Evolutionary conservation across 2,329 filamentous ascomycete species (phyloP).

Genomic region (Talaromyces sp.): DNA sequence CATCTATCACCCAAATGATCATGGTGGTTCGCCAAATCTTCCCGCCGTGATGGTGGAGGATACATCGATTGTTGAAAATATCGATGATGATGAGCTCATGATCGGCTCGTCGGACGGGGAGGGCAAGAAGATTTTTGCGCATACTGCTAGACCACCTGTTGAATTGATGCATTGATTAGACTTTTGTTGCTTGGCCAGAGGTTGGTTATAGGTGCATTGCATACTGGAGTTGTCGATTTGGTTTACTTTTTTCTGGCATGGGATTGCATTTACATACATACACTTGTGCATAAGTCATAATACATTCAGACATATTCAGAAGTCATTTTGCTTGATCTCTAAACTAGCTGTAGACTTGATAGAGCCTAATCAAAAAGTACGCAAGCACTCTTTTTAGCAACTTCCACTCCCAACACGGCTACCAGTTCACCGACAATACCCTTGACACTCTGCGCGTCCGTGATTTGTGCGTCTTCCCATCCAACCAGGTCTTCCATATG

Average conservation of each 20-base stretch:
- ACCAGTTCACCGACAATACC: slow-evolving; percentile 48
- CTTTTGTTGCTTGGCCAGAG: slow-evolving; percentile 8
- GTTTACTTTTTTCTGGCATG: not conserved
- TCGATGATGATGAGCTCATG: slow-evolving; percentile 39
- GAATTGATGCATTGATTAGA: slow-evolving; percentile 50
- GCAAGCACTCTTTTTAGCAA: slow-evolving; percentile 41
- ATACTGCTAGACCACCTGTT: slow-evolving; percentile 55
- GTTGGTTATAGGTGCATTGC: not conserved
- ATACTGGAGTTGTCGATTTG: not conserved
- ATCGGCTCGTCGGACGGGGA: slow-evolving; percentile 23
- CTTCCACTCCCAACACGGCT: slow-evolving; percentile 43
- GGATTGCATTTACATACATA: slow-evolving; percentile 7
- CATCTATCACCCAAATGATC: slow-evolving; percentile 61
- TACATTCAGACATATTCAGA: not conserved
- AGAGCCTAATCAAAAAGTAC: slow-evolving; percentile 35
- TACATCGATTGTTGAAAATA: slow-evolving; percentile 43
- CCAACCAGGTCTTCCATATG: slow-evolving; percentile 48
- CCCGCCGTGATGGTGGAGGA: slow-evolving; percentile 65
- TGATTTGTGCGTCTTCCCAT: slow-evolving; percentile 46
- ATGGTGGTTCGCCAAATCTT: slow-evolving; percentile 57
- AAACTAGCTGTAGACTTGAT: not conserved
- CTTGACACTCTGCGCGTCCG: slow-evolving; percentile 45
- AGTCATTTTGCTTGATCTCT: too few relatives aligned
- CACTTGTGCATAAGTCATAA: slow-evolving; percentile 2
- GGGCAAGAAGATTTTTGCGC: slow-evolving; percentile 47